A percentile compares a stretch with the other conserved stretches of the same genome.
Evolutionary conservation across 306 rosid genomes (phyloP).

Genomic region (Vicia faba): DNA sequence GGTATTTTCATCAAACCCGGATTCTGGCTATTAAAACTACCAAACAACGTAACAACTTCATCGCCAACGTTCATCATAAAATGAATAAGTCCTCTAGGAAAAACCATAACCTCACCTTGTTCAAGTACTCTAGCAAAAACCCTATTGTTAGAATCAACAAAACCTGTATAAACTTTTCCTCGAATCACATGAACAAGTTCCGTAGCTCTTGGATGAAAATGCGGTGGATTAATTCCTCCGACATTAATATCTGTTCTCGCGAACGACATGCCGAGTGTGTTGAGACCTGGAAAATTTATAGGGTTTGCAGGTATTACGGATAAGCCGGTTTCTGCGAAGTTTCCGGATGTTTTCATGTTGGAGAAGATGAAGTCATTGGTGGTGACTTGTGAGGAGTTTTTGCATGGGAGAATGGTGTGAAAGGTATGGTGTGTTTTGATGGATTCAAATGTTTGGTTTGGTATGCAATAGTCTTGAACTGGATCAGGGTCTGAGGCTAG

Average conservation of each 20-base stretch:
- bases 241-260: conserved; percentile 65
- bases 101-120: conserved; percentile 88
- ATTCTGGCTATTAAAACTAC: conserved; percentile 87
- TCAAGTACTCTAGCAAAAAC: conserved; percentile 63
- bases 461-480: conserved; percentile 87
- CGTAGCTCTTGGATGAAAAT: conserved; percentile 89
- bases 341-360: conserved; percentile 53
- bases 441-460: conserved; percentile 53
- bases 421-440: conserved; percentile 37
- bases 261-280: conserved; percentile 89
- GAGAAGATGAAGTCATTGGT: conserved; percentile 73
- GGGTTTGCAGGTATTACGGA: conserved; percentile 64
- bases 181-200: conserved; percentile 67
- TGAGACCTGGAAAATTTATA: conserved; percentile 66
- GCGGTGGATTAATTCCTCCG: conserved; percentile 86
- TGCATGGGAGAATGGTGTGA: conserved; percentile 61
- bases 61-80: conserved; percentile 90
- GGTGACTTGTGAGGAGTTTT: conserved; percentile 67
- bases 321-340: conserved; percentile 65
- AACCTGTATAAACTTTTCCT: conserved; percentile 79
- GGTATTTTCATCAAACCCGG: conserved; percentile 81
- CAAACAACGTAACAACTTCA: conserved; percentile 64
- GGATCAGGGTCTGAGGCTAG: conserved; percentile 92
- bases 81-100: conserved; percentile 81
- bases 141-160: conserved; percentile 75